A percentile compares a stretch with the other conserved stretches of the same genome.
phyloP scores from a whole-genome alignment of 2,329 filamentous ascomycete species.

The Gaeumannomyces sp. region DNA sequence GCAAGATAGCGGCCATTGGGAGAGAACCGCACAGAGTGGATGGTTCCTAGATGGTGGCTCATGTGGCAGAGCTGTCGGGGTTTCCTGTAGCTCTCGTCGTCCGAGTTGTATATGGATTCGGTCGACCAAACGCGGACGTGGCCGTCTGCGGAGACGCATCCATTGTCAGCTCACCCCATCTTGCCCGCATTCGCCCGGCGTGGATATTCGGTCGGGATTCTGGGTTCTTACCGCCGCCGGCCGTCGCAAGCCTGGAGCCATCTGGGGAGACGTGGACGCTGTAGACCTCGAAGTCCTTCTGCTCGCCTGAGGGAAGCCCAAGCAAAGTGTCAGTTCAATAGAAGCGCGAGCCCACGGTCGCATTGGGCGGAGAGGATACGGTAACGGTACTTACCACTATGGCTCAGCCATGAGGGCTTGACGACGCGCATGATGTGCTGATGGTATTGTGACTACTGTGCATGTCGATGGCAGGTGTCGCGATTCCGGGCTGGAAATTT shows the following conservation, averaged over 20 bases:
- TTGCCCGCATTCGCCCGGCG: background rate
- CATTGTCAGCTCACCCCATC: background rate
- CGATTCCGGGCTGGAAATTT: background rate
- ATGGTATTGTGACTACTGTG: conserved; percentile 1
- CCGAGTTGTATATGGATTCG: conserved; percentile 80
- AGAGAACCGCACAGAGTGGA: conserved; percentile 95
- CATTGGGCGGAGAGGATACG: conserved; percentile 12
- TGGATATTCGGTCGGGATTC: background rate
- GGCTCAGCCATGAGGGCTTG: conserved; percentile 92
- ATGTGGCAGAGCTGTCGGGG: conserved; percentile 95
- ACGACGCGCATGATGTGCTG: conserved; percentile 67
- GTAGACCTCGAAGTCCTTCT: conserved; percentile 98
- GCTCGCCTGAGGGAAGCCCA: conserved; percentile 59
- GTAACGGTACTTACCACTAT: conserved; percentile 59
- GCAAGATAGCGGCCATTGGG: conserved; percentile 92
- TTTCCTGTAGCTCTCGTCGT: conserved; percentile 62
- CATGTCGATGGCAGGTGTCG: background rate
- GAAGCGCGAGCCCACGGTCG: conserved; percentile 14
- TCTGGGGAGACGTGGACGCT: conserved; percentile 96
- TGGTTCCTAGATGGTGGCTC: conserved; percentile 96
- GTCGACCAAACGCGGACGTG: conserved; percentile 98
- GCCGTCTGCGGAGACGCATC: conserved; percentile 55
- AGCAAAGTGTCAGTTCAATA: conserved; percentile 3
- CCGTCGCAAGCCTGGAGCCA: conserved; percentile 84
- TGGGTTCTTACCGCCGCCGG: conserved; percentile 68